Base-by-base conservation (phyloP, 2,329 filamentous ascomycete species). In the Pseudopithomyces maydicus region DNA sequence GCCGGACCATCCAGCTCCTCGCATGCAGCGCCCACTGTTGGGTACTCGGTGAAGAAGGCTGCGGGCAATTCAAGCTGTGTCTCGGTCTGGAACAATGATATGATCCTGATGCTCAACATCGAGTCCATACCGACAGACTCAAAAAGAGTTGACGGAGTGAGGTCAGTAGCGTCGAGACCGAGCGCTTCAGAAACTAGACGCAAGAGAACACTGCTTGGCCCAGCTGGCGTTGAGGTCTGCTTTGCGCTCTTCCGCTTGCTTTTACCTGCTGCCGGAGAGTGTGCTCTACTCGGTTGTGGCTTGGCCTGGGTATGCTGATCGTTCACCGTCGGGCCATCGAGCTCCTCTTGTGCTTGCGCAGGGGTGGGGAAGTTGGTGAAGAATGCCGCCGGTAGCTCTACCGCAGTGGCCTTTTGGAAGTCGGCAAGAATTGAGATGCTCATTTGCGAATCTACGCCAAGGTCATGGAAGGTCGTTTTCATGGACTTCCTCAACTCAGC, bases 381-480 rank as follows among this genome's bases (percentile, higher is more conserved):
- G 35, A 51, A 51, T 6, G 33, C 19, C 3, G 47, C 47, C 19
- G 47, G 47, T 19, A 52, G 50, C 22, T 52, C 50, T 2, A 52
- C 23, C 11, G 15, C 50, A 17, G 50, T 52, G 44, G 51, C 60
- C 44, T 36, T 29, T 23, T 45, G 45, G 23, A 55, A 23, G 14
- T 22, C 23, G n/a, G 54, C 44, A 42, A 67, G 39, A 33, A 49
- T 50, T 47, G 41, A 51, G 44, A 41, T 56, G 54, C 52, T 48
- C 52, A 54, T 54, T 10, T 39, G 45, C 7, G 53, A 55, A 29
- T 55, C 53, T 3, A 55, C 29, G n/a, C 53, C 53, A 3, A 55
- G n/a, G 22, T 41, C 38, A 2, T 17, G n/a, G n/a, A 41, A 41
- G 8, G 38, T 75, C 58, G 79, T 76, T 67, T 81, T 81, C 35